Base-by-base conservation (phyloP, 2,329 filamentous ascomycete species). In the Cryphonectria parasitica region DNA sequence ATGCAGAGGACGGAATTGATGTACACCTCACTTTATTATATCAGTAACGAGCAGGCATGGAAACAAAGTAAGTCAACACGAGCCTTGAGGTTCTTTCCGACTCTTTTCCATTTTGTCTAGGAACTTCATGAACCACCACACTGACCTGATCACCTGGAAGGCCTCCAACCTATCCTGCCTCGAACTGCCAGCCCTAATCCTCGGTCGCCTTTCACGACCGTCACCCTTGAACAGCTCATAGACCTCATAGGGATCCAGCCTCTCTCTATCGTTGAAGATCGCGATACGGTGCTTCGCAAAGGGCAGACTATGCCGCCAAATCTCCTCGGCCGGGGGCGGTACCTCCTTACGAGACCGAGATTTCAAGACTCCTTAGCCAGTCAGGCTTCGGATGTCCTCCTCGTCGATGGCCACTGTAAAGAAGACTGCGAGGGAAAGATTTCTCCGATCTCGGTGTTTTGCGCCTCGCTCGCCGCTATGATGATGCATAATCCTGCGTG, bases 241-340 rank as follows among this genome's bases (percentile, higher is more conserved):
- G 45, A 25, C 0, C 22, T 52, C 36, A 19, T 49, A 17, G n/a
- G n/a, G 13, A 28, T 64, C 36, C 61, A 43, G 13, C 8, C 22
- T 22, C 36, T 64, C 13, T 64, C 61, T 22, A 17, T 39, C 19
- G 8, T 41, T 39, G 34, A 64, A 28, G 61, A 64, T 6, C 61
- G 61, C 61, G 61, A 66, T 34, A 36, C 49, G 49, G 39, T 66
- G n/a, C 64, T n/a, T 31, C 11, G 43, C 10, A 66, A 66, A 43
- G 49, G 64, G 6, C 64, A 66, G 52, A 60, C 22, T 52, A 66
- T 66, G 49, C 31, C 64, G 31, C 64, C n/a, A 43, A 31, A 58
- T 17, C 54, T 58, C 17, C 64, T 66, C 15, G 64, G 64, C 28
- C 45, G 64, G 13, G 45, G 64, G 34, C 52, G 64, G 4, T 66